Conservation (phyloP, 371 early-diverging fungal species). For the Paraphysoderma sedebokerense region DNA sequence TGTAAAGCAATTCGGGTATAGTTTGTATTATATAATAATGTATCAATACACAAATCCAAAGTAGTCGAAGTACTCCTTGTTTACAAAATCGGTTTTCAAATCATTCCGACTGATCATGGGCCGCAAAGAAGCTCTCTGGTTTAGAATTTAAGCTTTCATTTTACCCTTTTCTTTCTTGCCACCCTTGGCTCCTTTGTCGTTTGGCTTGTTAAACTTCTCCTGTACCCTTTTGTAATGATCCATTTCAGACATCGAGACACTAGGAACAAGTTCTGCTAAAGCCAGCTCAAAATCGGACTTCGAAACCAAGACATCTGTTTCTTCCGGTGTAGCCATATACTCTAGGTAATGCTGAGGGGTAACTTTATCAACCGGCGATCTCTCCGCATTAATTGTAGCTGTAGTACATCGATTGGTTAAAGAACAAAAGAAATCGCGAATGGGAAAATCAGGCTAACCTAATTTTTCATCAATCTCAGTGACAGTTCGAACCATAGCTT, state of each 20-base stretch:
- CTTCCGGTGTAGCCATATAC: slow-evolving; percentile 42
- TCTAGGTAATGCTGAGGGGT: slow-evolving; percentile 73
- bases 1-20: no score
- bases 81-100: no score
- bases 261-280: slow-evolving; percentile 65
- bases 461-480: slow-evolving; percentile 53
- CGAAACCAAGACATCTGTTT: slow-evolving; percentile 52
- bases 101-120: no score
- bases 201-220: slow-evolving; percentile 25
- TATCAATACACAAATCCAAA: no score
- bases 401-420: background rate
- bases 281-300: slow-evolving; percentile 70
- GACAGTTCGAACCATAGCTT: slow-evolving; percentile 82
- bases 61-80: no score
- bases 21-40: no score
- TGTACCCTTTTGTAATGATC: slow-evolving; percentile 65
- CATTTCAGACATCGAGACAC: slow-evolving; percentile 76
- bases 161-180: no score
- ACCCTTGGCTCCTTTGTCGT: no score
- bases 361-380: slow-evolving; percentile 5
- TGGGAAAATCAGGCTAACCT: background rate
- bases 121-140: no score
- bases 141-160: no score
- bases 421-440: background rate
- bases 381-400: slow-evolving; percentile 11